Evolutionary conservation across 306 rosid genomes (phyloP), one percentile per base, ranked within the genome.

Genomic region (Macrotyloma uniflorum): DNA sequence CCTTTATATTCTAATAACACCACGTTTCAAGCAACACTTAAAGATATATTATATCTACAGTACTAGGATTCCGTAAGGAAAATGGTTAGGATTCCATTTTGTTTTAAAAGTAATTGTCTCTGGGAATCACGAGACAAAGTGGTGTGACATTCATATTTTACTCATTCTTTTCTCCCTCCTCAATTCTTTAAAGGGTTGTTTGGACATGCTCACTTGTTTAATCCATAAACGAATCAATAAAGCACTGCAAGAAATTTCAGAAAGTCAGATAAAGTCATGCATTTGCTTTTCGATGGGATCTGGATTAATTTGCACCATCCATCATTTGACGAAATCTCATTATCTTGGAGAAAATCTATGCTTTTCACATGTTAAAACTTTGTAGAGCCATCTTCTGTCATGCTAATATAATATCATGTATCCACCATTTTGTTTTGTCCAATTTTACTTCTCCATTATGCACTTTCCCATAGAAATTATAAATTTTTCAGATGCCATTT

Each of bases 91-190:
- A 67, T 72, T 65, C 64, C 67, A 49, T 55, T 6, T 65, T n/a
- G 33, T 30, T 30, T 30, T 30, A 30, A 30, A 30, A 30, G 33
- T 30, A 30, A 1, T 30, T 30, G 33, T 30, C 4, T 30, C 4
- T 30, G 33, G 33, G 33, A 30, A 30, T 30, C 33, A 30, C 4
- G 33, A 30, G 33, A 30, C 33, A 30, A 30, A 30, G 33, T 30
- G 33, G 33, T 4, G 33, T 30, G 33, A 30, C 4, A 68, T 64
- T 66, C 61, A 30, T 73, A 20, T 55, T 35, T 67, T 73, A 72
- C 26, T 15, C 53, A 47, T 78, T 58, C 77, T 72, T 66, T 78
- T 73, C 53, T 67, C 65, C 68, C 32, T 57, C 14, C 49, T 18
- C 11, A 79, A 26, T 73, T 57, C 67, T 51, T 75, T 74, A n/a